These are phyloP conservation scores for Pythium sp. DNA, from an alignment of 352 stramenopile species.

Conservation along the genomic window DNA sequence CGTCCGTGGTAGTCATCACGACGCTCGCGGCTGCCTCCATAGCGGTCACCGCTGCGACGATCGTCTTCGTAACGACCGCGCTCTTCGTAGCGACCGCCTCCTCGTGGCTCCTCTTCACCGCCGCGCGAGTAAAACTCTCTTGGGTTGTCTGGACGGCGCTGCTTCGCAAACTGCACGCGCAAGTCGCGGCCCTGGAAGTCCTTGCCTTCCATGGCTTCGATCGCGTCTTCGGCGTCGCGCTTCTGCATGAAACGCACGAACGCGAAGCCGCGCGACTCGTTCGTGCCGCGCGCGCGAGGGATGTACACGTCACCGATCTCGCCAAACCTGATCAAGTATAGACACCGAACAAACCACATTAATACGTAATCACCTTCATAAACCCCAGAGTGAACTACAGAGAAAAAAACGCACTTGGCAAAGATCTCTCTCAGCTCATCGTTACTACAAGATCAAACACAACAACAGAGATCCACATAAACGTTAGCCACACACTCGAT, in stretches of 20 bases:
- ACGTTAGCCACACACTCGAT: not conserved
- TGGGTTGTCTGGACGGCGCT: constrained; percentile 74
- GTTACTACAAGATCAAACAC: constrained; percentile 17
- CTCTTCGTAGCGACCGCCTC: constrained; percentile 24
- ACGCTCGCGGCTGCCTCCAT: constrained; percentile 15
- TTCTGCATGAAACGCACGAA: constrained; percentile 90
- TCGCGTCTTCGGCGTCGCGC: constrained; percentile 86
- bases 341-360: not conserved
- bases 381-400: constrained; percentile 15
- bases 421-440: constrained; percentile 67
- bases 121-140: constrained; percentile 63
- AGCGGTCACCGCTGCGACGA: constrained; percentile 26
- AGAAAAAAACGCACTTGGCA: constrained; percentile 47
- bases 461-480: not conserved
- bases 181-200: constrained; percentile 71
- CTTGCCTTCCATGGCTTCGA: constrained; percentile 70
- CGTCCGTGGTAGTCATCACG: constrained; percentile 13
- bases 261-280: constrained; percentile 78
- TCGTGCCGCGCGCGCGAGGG: constrained; percentile 64
- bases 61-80: constrained; percentile 22
- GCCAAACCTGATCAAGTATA: constrained; percentile 29
- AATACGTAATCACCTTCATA: not conserved
- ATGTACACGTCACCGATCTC: constrained; percentile 87
- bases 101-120: constrained; percentile 25
- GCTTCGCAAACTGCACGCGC: constrained; percentile 76